phyloP scores from a whole-genome alignment of 306 rosid species.

The Glycine soja region DNA sequence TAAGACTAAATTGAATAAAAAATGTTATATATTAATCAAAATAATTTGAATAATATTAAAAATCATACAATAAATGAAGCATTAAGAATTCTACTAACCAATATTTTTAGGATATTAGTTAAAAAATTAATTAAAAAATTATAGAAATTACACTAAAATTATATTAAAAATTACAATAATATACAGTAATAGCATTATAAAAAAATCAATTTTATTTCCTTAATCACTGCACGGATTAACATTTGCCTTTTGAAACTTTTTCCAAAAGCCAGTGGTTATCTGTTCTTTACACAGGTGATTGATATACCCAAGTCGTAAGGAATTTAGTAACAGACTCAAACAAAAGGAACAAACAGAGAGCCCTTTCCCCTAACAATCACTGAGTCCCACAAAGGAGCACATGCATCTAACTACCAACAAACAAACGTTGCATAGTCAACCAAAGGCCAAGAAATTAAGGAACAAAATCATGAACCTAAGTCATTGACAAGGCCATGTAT shows the following conservation, averaged over 20 bases:
- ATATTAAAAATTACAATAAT: too few species aligned
- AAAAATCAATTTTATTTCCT: not conserved
- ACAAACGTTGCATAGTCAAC: slow-evolving; percentile 32
- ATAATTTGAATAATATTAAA: too few species aligned
- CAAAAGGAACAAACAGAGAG: not conserved
- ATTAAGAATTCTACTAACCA: too few species aligned
- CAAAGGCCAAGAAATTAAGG: not conserved
- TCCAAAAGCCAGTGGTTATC: not conserved
- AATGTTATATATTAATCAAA: too few species aligned
- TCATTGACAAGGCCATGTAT: slow-evolving; percentile 60
- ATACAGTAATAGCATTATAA: too few species aligned
- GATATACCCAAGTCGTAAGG: not conserved
- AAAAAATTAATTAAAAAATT: too few species aligned
- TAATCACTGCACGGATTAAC: too few species aligned
- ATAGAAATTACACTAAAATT: too few species aligned
- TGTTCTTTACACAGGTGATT: not conserved
- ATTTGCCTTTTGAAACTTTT: not conserved
- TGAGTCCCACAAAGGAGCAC: not conserved
- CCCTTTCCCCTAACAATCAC: not conserved
- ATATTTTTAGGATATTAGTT: too few species aligned
- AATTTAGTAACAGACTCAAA: not conserved
- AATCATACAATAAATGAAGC: too few species aligned
- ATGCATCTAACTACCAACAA: slow-evolving; percentile 14
- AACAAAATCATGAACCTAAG: slow-evolving; percentile 32
- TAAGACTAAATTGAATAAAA: too few species aligned